Conservation (phyloP, 2,329 filamentous ascomycete species). For the Cadophora malorum region DNA sequence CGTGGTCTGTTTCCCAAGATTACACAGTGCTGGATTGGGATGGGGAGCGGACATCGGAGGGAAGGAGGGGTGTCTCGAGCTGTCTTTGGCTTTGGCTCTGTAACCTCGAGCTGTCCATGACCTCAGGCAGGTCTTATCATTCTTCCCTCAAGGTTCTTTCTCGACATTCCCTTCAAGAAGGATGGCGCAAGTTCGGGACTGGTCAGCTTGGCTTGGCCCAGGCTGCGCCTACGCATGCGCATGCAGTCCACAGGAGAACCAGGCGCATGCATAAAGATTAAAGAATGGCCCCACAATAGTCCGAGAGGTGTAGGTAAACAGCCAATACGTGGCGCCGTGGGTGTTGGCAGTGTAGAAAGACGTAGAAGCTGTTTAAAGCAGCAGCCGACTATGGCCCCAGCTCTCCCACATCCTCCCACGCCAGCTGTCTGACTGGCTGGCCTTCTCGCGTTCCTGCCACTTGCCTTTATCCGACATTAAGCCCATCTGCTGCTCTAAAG, state of each 20-base stretch:
- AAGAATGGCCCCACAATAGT: not conserved
- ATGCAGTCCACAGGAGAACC: slow-evolving; percentile 17
- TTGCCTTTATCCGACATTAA: slow-evolving; percentile 18
- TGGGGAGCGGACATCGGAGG: slow-evolving; percentile 10
- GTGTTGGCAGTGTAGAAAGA: slow-evolving; percentile 8
- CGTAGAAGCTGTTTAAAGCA: slow-evolving; percentile 14
- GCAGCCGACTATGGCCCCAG: slow-evolving; percentile 10
- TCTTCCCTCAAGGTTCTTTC: not conserved
- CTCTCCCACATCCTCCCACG: not conserved
- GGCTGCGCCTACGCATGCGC: slow-evolving; percentile 16
- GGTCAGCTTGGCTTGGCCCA: slow-evolving; percentile 6
- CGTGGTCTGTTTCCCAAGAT: slow-evolving; percentile 30
- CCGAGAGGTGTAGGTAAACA: slow-evolving; percentile 1
- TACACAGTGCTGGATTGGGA: slow-evolving; percentile 22
- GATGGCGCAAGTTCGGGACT: not conserved
- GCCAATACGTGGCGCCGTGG: slow-evolving; percentile 14
- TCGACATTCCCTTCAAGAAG: not conserved
- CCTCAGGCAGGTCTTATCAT: not conserved
- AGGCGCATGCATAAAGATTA: not conserved
- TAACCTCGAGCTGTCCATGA: not conserved
- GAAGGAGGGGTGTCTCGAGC: slow-evolving; percentile 1
- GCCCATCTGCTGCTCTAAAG: not conserved
- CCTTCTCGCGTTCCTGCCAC: slow-evolving; percentile 4
- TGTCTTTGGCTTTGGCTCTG: not conserved
- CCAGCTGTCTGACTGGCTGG: not conserved